Conservation (phyloP, 352 stramenopile species). For the Globisporangium cystogenes region DNA sequence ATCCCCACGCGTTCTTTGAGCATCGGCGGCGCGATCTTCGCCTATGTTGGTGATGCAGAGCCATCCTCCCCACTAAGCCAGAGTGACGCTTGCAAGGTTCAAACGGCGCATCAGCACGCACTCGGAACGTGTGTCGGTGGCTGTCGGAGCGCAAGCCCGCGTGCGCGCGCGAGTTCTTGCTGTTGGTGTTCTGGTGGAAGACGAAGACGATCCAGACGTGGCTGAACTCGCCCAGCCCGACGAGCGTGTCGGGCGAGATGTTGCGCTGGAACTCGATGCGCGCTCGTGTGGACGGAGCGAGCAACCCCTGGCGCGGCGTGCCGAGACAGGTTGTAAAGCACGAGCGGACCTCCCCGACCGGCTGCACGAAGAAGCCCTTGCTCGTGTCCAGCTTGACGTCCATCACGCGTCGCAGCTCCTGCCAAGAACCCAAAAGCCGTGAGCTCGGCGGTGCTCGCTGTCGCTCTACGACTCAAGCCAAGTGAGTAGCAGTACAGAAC, state of each 20-base stretch:
- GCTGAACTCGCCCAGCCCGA: slow-evolving; percentile 70
- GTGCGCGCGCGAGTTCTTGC: slow-evolving; percentile 68
- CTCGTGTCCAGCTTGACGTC: slow-evolving; percentile 71
- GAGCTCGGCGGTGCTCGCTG: too few relatives aligned
- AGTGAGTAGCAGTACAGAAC: too few relatives aligned
- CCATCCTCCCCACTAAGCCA: neutral
- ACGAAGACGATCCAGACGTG: slow-evolving; percentile 89
- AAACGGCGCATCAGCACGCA: slow-evolving; percentile 11
- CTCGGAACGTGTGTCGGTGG: slow-evolving; percentile 65
- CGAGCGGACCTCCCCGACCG: slow-evolving; percentile 66
- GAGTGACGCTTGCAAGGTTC: neutral
- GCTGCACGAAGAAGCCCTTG: slow-evolving; percentile 71
- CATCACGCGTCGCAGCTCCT: slow-evolving; percentile 71
- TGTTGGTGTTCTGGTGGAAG: slow-evolving; percentile 89
- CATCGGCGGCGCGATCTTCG: slow-evolving; percentile 63
- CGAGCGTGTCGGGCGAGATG: slow-evolving; percentile 72
- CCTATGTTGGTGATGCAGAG: slow-evolving; percentile 20
- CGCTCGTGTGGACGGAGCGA: slow-evolving; percentile 63
- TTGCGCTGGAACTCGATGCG: slow-evolving; percentile 75
- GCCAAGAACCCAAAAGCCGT: neutral
- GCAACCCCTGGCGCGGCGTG: slow-evolving; percentile 70
- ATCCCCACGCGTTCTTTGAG: slow-evolving; percentile 87
- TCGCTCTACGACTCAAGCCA: too few relatives aligned
- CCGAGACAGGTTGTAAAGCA: slow-evolving; percentile 75
- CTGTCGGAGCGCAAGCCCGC: slow-evolving; percentile 59